phyloP scores from a whole-genome alignment of 176 grass and related monocot species.

The Oryza glumipatula region DNA sequence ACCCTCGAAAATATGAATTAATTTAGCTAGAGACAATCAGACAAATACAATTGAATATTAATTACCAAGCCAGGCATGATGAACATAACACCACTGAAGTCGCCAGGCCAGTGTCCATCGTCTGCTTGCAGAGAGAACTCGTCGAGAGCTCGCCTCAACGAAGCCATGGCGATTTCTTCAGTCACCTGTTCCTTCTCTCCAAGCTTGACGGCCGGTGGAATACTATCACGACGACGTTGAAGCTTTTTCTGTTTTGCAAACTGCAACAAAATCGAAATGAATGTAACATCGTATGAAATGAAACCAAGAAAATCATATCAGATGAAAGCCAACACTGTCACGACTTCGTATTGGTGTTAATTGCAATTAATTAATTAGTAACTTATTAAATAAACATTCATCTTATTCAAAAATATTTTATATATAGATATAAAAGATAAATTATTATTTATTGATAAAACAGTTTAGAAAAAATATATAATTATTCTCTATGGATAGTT shows the following conservation, averaged over 20 bases:
- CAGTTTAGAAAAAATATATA: too few species aligned
- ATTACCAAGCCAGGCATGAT: slow-evolving; percentile 63
- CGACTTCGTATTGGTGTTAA: too few species aligned
- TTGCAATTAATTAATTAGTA: too few species aligned
- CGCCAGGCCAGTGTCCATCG: slow-evolving; percentile 64
- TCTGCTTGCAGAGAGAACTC: slow-evolving; percentile 48
- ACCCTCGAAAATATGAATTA: neutral
- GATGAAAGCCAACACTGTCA: too few species aligned
- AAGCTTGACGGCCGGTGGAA: slow-evolving; percentile 24
- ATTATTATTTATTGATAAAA: too few species aligned
- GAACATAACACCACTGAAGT: slow-evolving; percentile 65
- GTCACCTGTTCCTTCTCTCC: slow-evolving; percentile 32
- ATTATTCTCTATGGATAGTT: too few species aligned
- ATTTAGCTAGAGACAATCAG: neutral
- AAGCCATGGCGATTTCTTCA: slow-evolving; percentile 20
- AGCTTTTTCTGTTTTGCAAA: slow-evolving; percentile 17
- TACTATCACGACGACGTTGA: neutral
- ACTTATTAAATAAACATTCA: too few species aligned
- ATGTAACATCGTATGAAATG: too few species aligned
- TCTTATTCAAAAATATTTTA: too few species aligned
- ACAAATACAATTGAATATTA: neutral
- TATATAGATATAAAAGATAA: too few species aligned
- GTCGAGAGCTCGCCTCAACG: slow-evolving; percentile 41
- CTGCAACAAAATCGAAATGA: slow-evolving; percentile 6
- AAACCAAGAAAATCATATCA: too few species aligned